A percentile compares a stretch with the other conserved stretches of the same genome.
Conservation (phyloP, 2,329 filamentous ascomycete genomes). For the Diaporthe sp. region DNA sequence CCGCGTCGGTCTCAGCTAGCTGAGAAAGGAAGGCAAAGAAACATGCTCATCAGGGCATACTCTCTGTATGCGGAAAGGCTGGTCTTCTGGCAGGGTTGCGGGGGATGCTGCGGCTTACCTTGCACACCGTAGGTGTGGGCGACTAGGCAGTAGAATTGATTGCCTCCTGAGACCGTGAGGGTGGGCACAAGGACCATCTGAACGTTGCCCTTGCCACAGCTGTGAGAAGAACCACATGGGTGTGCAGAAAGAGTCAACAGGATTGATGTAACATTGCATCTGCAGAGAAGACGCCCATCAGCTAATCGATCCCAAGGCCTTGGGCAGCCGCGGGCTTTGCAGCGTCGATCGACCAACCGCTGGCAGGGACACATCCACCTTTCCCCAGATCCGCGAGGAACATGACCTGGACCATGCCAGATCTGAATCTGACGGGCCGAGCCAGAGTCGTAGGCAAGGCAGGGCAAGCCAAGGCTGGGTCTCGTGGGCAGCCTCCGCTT, state of each 20-base stretch:
- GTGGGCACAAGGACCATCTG: slow-evolving; percentile 15
- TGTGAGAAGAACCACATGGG: slow-evolving; percentile 1
- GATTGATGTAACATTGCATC: slow-evolving; percentile 37
- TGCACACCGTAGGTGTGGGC: slow-evolving; percentile 16
- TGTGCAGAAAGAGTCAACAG: not conserved
- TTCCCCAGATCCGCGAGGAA: slow-evolving; percentile 21
- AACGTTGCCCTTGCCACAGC: slow-evolving; percentile 12
- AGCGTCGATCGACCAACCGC: slow-evolving; percentile 32
- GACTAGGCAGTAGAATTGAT: slow-evolving; percentile 19
- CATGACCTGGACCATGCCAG: slow-evolving; percentile 30
- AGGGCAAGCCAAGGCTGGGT: slow-evolving; percentile 23
- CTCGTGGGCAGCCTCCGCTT: slow-evolving; percentile 12
- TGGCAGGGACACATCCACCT: slow-evolving; percentile 14
- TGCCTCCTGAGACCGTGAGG: slow-evolving; percentile 21
- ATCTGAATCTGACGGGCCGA: slow-evolving; percentile 33
- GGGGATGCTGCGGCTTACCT: slow-evolving; percentile 13
- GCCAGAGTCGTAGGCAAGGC: slow-evolving; percentile 29
- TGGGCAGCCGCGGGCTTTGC: slow-evolving; percentile 30
- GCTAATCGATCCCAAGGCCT: slow-evolving; percentile 35
- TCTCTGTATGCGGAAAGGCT: not conserved
- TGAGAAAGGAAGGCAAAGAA: slow-evolving; percentile 10
- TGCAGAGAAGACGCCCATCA: slow-evolving; percentile 19
- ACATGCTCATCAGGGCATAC: not conserved
- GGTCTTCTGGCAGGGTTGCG: slow-evolving; percentile 11
- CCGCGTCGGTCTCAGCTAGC: slow-evolving; percentile 2